Percentiles rank a stretch among this genome's conserved stretches.
phyloP scores from a whole-genome alignment of 2,329 filamentous ascomycete genomes.

The Neonectria faginata region DNA sequence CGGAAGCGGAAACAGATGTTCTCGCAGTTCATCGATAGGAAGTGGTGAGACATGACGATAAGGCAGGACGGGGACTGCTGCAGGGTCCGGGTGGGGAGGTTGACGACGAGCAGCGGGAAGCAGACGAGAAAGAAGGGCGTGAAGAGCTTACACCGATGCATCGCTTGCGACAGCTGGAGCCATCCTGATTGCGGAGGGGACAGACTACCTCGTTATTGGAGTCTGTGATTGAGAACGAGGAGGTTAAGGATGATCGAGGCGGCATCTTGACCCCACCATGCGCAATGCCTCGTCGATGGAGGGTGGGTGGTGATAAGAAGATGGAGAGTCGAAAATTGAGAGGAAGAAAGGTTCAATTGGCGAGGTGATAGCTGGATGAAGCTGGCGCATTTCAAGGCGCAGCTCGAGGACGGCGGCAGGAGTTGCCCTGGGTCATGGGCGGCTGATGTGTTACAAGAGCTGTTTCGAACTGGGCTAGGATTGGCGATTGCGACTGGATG shows the following conservation, averaged over 20 bases:
- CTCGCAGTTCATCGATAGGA: constrained; percentile 31
- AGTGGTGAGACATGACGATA: constrained; percentile 45
- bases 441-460: constrained; percentile 43
- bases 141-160: constrained; percentile 90
- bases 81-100: constrained; percentile 21
- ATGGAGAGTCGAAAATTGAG: constrained; percentile 33
- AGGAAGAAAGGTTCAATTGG: constrained; percentile 49
- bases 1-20: constrained; percentile 23
- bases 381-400: constrained; percentile 44
- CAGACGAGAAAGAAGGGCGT: constrained; percentile 20
- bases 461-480: constrained; percentile 43
- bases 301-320: constrained; percentile 38
- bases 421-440: constrained; percentile 42
- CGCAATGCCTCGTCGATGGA: constrained; percentile 47
- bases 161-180: constrained; percentile 95
- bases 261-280: constrained; percentile 82
- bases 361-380: constrained; percentile 36
- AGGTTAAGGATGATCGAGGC: constrained; percentile 86
- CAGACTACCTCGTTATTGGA: constrained; percentile 97
- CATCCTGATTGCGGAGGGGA: constrained; percentile 94
- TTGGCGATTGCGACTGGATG: constrained; percentile 35
- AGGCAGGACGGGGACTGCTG: constrained; percentile 26
- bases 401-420: constrained; percentile 36
- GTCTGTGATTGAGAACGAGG: constrained; percentile 92
- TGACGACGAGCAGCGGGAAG: constrained; percentile 1